A percentile compares a stretch with the other conserved stretches of the same genome.
phyloP scores from a whole-genome alignment of 139 green algal species.

The Closterium sp. region DNA sequence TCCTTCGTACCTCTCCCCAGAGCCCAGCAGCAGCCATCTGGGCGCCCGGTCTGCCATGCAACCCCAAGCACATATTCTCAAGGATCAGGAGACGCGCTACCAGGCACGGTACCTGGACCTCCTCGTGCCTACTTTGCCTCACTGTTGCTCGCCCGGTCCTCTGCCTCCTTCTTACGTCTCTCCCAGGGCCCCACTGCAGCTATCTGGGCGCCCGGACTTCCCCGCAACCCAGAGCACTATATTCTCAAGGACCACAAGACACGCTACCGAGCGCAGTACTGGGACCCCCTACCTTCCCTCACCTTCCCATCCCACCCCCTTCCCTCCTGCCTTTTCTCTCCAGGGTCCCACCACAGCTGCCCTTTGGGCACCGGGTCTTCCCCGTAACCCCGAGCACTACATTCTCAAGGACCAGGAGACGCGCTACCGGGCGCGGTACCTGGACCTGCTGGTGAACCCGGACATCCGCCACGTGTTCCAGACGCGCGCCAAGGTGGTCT shows the following conservation, averaged over 20 bases:
- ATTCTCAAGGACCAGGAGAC: slow-evolving; percentile 72
- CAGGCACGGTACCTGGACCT: slow-evolving; percentile 96
- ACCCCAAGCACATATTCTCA: too few species aligned
- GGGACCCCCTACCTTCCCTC: slow-evolving; percentile 80
- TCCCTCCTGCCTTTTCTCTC: neutral
- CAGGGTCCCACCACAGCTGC: neutral
- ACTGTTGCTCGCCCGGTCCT: neutral
- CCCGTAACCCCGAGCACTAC: slow-evolving; percentile 22
- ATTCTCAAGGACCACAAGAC: slow-evolving; percentile 73
- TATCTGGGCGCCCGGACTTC: neutral
- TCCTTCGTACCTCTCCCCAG: too few species aligned
- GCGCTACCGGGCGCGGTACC: slow-evolving; percentile 93
- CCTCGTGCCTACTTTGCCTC: slow-evolving; percentile 59
- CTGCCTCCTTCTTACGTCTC: neutral
- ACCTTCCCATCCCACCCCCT: neutral
- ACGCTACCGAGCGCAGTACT: slow-evolving; percentile 93
- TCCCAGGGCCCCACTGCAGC: too few species aligned
- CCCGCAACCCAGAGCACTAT: slow-evolving; percentile 10
- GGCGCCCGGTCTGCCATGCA: neutral
- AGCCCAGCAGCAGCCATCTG: too few species aligned
- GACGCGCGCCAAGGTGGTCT: slow-evolving; percentile 77
- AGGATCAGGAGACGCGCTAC: slow-evolving; percentile 84
- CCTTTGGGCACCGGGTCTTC: neutral
- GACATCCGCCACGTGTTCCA: slow-evolving; percentile 80
- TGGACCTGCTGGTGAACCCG: slow-evolving; percentile 94